Evolutionary conservation across 2,329 filamentous ascomycete species (phyloP).

Genomic region (Pseudogymnoascus sp.): DNA sequence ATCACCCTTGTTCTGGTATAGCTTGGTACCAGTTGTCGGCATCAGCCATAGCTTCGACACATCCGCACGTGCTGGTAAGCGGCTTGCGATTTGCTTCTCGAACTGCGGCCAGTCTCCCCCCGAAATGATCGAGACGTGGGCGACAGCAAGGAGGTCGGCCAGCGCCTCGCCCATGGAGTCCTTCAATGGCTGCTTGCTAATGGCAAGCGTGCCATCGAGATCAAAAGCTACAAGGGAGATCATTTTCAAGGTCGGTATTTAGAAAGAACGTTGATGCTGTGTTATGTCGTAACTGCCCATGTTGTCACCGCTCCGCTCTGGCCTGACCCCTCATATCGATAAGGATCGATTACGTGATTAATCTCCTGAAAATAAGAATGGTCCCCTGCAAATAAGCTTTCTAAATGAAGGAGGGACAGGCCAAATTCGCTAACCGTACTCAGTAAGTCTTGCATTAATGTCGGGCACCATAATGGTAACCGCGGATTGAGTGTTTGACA

Average conservation of each 20-base stretch:
- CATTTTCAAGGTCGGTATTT: constrained; percentile 21
- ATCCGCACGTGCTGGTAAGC: constrained; percentile 30
- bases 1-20: constrained; percentile 29
- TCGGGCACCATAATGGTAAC: neutral
- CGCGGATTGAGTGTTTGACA: neutral
- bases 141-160: constrained; percentile 31
- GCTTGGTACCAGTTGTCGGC: constrained; percentile 36
- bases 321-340: neutral
- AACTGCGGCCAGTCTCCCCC: constrained; percentile 38
- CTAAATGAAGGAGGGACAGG: neutral
- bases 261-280: neutral
- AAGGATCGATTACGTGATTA: neutral
- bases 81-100: constrained; percentile 34
- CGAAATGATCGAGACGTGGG: constrained; percentile 35
- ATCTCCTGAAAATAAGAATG: constrained; percentile 3
- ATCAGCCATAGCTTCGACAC: constrained; percentile 36
- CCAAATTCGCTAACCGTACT: neutral
- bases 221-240: constrained; percentile 32
- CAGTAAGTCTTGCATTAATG: neutral
- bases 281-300: neutral
- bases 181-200: constrained; percentile 31
- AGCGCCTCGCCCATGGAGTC: constrained; percentile 30
- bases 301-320: constrained; percentile 2
- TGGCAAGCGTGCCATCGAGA: constrained; percentile 32
- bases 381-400: constrained; percentile 3